Evolutionary conservation across 192 early-diverging fungal genomes (phyloP).

Genomic region (Dimargaris xerosporica): DNA sequence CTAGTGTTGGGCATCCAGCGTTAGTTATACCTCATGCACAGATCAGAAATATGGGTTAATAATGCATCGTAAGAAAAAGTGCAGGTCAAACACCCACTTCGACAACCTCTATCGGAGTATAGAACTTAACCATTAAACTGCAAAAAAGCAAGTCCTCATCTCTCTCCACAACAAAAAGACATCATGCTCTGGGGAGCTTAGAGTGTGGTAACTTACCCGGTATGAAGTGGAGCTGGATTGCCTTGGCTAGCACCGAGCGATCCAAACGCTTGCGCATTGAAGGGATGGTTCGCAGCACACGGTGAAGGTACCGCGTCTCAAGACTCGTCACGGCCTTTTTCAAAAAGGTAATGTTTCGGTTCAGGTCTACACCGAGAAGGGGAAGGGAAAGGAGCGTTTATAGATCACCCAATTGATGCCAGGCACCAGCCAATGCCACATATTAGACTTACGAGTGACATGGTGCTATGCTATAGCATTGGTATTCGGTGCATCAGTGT

Average conservation of each 20-base stretch:
- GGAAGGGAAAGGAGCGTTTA: no score
- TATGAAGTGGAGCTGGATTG: conserved; percentile 34
- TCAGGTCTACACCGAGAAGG: conserved; percentile 78
- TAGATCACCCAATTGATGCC: no score
- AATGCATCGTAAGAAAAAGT: neutral
- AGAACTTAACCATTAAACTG: neutral
- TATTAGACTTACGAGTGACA: no score
- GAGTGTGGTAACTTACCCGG: conserved; percentile 22
- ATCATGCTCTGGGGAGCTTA: neutral
- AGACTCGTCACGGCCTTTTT: conserved; percentile 68
- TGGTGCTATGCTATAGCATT: no score
- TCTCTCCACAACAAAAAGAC: neutral
- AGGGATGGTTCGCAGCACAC: conserved; percentile 69
- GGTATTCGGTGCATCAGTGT: no score
- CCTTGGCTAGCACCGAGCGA: conserved; percentile 39
- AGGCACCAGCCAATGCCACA: no score
- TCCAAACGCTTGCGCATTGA: conserved; percentile 67
- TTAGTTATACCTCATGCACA: conserved; percentile 14
- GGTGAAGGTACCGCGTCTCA: conserved; percentile 76
- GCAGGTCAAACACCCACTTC: neutral
- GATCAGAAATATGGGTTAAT: neutral
- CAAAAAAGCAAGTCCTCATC: neutral
- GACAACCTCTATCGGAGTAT: neutral
- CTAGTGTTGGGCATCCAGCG: conserved; percentile 10
- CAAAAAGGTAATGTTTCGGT: conserved; percentile 68